Percentiles rank a stretch among this genome's conserved stretches.
Conservation (phyloP, 2,329 filamentous ascomycete genomes). For the Cercospora janseana region DNA sequence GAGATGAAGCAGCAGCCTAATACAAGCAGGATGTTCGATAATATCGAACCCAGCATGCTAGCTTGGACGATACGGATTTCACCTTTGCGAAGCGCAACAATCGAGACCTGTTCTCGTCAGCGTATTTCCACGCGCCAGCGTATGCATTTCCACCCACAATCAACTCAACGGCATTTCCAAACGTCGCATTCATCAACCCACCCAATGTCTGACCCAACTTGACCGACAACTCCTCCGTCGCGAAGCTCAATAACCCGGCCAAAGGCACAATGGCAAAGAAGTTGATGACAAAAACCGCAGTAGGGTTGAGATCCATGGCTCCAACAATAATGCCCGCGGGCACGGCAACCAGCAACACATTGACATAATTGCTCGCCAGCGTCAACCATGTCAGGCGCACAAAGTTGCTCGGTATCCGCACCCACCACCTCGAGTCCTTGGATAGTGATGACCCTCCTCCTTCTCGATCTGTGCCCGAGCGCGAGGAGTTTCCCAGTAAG, state of each 20-base stretch:
- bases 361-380: conserved; percentile 57
- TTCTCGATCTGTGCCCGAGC: conserved; percentile 13
- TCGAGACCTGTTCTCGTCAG: conserved; percentile 57
- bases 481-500: conserved; percentile 21
- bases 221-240: conserved; percentile 71
- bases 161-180: conserved; percentile 76
- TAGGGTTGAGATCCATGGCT: conserved; percentile 60
- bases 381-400: conserved; percentile 40
- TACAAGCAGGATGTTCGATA: conserved; percentile 87
- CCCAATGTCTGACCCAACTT: conserved; percentile 72
- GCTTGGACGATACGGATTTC: conserved; percentile 97
- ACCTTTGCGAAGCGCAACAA: conserved; percentile 78
- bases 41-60: conserved; percentile 92
- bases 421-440: conserved; percentile 25
- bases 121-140: background rate
- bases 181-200: conserved; percentile 72
- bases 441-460: conserved; percentile 15
- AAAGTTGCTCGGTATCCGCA: conserved; percentile 26
- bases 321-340: conserved; percentile 71
- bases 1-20: conserved; percentile 55
- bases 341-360: conserved; percentile 70
- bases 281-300: conserved; percentile 71
- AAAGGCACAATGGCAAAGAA: conserved; percentile 78
- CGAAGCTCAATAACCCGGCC: conserved; percentile 70
- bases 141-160: conserved; percentile 50